These are phyloP conservation scores for Daldinia caldariorum DNA, from an alignment of 495 filamentous ascomycete species.

Conservation along the genomic window DNA sequence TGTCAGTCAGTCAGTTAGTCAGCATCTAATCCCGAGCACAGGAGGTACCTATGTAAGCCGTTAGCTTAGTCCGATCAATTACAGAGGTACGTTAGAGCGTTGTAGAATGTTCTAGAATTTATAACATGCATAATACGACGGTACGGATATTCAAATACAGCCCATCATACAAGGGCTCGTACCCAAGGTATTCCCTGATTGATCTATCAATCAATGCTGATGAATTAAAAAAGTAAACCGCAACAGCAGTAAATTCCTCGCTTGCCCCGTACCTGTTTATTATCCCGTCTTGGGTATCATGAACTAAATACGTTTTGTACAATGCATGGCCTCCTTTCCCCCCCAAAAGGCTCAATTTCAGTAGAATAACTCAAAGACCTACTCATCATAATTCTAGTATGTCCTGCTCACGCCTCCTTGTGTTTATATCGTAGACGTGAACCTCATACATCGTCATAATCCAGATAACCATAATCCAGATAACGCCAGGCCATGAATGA, in stretches of 20 bases:
- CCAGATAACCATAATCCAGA: slow-evolving; percentile 9
- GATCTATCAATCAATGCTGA: not conserved
- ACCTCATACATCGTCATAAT: slow-evolving; percentile 18
- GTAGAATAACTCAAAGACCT: slow-evolving; percentile 2
- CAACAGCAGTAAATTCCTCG: not conserved
- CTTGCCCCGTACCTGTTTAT: slow-evolving; percentile 16
- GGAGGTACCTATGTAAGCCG: too few relatives aligned
- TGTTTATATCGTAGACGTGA: slow-evolving; percentile 3
- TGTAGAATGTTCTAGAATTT: slow-evolving; percentile 35
- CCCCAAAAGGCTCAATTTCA: slow-evolving; percentile 9
- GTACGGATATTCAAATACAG: too few relatives aligned
- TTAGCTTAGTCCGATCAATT: too few relatives aligned
- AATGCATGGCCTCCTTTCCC: slow-evolving; percentile 10
- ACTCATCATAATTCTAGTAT: slow-evolving; percentile 1
- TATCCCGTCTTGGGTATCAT: slow-evolving; percentile 36
- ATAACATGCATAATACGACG: not conserved
- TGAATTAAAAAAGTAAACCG: not conserved
- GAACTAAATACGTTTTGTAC: slow-evolving; percentile 22
- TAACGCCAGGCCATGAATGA: not conserved
- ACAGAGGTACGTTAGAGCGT: not conserved
- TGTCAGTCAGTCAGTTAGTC: too few relatives aligned
- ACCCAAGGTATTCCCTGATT: not conserved
- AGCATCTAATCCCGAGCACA: too few relatives aligned
- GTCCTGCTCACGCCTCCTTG: not conserved
- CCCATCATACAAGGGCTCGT: too few relatives aligned